Base-by-base conservation (phyloP, 192 early-diverging fungal genomes). In the Coemansia sp. region DNA sequence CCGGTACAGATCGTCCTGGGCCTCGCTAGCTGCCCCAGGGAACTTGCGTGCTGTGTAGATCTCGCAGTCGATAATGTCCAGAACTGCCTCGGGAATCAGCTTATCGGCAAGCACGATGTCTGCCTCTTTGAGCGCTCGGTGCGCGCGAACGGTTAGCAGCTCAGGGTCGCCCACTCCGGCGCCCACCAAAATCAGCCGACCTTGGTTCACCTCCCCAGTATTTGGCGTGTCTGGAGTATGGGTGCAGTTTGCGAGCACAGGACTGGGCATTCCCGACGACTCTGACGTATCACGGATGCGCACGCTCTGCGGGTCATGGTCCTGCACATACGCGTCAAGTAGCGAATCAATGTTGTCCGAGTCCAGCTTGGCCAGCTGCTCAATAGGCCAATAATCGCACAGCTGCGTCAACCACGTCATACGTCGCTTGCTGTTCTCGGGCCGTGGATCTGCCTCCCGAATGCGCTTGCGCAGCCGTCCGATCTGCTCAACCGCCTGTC, bases 81-180 rank as follows among this genome's bases (percentile, higher is more conserved):
- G 65, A 14, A 86, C 79, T 7, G 86, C 72, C 45, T 77, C 52
- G 22, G 91, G 88, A 32, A 94, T 86, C 48, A 93, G 74, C 55
- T 87, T 85, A 76, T 97, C 95, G 19, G 89, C 85, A 1, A 97
- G 83, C 11, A 96, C 87, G n/a, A 92, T 73, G 61, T 96, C 93
- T 3, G 93, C 93, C n/a, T 73, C 72, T 17, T 72, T 68, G 22
- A 97, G 63, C 23, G 81, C 77, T 14, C 72, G 41, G 3, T 77
- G 79, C 6, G 95, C 93, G 29, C 85, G 86, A 47, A 86, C 70
- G 2, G 94, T 95, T 53, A 97, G 73, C 12, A 93, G 81, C 24
- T 88, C 87, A 0, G 92, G 91, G 56, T 91, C 87, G 56, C 93
- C 94, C 5, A 93, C 89, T 5, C 93, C 95, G 5, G 89, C 93